Percentiles rank a stretch among this genome's conserved stretches.
These are phyloP conservation scores for Sporobolus alterniflorus DNA, from an alignment of 202 grass and related monocot species.

Conservation along the genomic window DNA sequence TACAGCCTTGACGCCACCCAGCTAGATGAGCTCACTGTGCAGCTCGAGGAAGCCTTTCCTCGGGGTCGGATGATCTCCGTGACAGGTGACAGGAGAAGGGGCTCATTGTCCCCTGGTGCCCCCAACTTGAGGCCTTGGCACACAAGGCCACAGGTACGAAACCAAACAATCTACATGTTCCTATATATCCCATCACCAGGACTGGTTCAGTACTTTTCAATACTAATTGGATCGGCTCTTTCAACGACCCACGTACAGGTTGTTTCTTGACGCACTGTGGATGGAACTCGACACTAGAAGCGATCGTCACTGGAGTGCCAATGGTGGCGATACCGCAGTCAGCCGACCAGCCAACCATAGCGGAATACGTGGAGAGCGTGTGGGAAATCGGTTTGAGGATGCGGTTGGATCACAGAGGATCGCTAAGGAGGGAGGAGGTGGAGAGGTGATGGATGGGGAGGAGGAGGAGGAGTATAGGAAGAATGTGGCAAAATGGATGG, in stretches of 20 bases:
- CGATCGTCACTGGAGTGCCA: slow-evolving; percentile 45
- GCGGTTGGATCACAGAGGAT: neutral
- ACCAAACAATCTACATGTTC: neutral
- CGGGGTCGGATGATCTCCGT: neutral
- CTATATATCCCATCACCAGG: too few relatives aligned
- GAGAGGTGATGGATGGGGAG: slow-evolving; percentile 65
- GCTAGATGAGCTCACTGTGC: slow-evolving; percentile 42
- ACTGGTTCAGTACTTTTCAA: too few relatives aligned
- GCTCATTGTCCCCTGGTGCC: neutral
- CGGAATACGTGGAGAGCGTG: slow-evolving; percentile 36
- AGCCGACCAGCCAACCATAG: slow-evolving; percentile 61
- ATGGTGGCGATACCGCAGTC: slow-evolving; percentile 48
- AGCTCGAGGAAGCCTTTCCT: neutral
- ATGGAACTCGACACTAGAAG: slow-evolving; percentile 67
- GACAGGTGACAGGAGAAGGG: neutral
- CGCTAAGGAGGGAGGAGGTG: slow-evolving; percentile 49
- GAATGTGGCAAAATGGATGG: slow-evolving; percentile 45
- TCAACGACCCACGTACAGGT: slow-evolving; percentile 19
- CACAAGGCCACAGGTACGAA: slow-evolving; percentile 15
- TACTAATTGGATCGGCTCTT: too few relatives aligned
- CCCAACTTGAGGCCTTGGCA: neutral
- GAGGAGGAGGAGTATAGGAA: slow-evolving; percentile 36
- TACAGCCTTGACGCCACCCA: slow-evolving; percentile 13
- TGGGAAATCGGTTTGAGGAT: slow-evolving; percentile 49
- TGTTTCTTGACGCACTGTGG: slow-evolving; percentile 51